Evolutionary conservation across 495 filamentous ascomycete genomes (phyloP).

Genomic region (Hypoxylon lienhwacheense): DNA sequence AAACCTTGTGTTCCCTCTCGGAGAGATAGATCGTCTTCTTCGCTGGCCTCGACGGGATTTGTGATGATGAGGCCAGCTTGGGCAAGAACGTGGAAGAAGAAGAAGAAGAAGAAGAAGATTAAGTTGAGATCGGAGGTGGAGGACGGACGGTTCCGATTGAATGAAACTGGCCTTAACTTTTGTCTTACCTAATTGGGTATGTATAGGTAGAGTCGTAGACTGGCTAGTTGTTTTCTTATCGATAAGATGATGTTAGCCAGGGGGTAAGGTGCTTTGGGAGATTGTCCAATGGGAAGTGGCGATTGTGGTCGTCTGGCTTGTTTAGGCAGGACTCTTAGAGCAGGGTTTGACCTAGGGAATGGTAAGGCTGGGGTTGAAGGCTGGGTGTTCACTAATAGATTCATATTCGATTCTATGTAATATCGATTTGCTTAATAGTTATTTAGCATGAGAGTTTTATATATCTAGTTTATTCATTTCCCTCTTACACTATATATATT

Average conservation of each 20-base stretch:
- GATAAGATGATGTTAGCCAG: background rate
- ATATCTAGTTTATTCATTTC: no score
- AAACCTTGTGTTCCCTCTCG: no score
- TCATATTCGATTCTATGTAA: no score
- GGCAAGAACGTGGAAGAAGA: no score
- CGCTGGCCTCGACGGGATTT: constrained; percentile 32
- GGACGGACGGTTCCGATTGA: constrained; percentile 3
- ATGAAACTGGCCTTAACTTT: constrained; percentile 32
- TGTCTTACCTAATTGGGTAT: no score
- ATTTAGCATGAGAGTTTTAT: no score
- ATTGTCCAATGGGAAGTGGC: constrained; percentile 7
- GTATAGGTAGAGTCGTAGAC: no score
- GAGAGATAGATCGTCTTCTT: background rate
- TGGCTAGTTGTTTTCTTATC: no score
- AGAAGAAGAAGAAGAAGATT: constrained; percentile 3
- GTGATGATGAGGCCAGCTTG: constrained; percentile 38
- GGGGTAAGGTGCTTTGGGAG: background rate
- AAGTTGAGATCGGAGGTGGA: background rate
- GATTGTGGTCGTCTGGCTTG: constrained; percentile 6
- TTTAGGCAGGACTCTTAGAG: constrained; percentile 20
- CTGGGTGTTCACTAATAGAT: no score
- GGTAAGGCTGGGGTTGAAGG: background rate
- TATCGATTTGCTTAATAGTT: no score
- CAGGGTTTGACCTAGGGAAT: background rate
- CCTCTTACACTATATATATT: no score